These are phyloP conservation scores for Holtermannia corniformis DNA, from an alignment of 768 basidiomycete species.

Conservation along the genomic window DNA sequence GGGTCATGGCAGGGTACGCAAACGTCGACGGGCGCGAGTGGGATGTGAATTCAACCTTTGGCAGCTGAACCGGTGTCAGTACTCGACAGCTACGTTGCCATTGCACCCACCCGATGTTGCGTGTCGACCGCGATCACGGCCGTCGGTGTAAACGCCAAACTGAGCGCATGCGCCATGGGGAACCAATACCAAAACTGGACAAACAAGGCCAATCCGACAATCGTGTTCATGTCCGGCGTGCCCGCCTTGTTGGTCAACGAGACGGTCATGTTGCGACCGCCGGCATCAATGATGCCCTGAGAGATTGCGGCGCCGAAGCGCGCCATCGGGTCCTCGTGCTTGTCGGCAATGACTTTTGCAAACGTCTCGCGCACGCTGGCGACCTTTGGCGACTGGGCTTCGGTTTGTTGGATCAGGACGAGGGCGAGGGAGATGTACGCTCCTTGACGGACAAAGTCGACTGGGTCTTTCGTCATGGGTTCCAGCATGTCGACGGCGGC, in stretches of 20 bases:
- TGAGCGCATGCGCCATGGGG: constrained; percentile 85
- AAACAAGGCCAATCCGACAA: constrained; percentile 97
- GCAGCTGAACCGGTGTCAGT: constrained; percentile 52
- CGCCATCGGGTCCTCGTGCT: constrained; percentile 98
- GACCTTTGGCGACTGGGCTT: constrained; percentile 73
- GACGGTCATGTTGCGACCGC: constrained; percentile 92
- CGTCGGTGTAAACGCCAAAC: constrained; percentile 88
- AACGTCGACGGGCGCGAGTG: constrained; percentile 85
- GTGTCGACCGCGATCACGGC: constrained; percentile 85
- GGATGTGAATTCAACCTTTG: constrained; percentile 81
- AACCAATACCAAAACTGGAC: constrained; percentile 99
- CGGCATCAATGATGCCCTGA: constrained; percentile 95
- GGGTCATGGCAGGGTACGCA: constrained; percentile 76
- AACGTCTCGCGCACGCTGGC: constrained; percentile 74
- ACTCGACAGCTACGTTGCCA: background rate
- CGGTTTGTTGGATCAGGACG: constrained; percentile 93
- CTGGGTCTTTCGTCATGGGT: constrained; percentile 95
- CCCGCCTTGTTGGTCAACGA: constrained; percentile 87
- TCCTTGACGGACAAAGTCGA: constrained; percentile 97
- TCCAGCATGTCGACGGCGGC: constrained; percentile 94
- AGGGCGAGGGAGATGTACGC: constrained; percentile 92
- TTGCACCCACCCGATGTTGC: constrained; percentile 60
- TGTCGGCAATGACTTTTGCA: constrained; percentile 80
- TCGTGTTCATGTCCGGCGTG: constrained; percentile 81
- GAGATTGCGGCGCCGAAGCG: constrained; percentile 93